Percentiles rank a stretch among this genome's conserved stretches.
Evolutionary conservation across 345 rosid species (phyloP).

Genomic region (Citrus inodora): DNA sequence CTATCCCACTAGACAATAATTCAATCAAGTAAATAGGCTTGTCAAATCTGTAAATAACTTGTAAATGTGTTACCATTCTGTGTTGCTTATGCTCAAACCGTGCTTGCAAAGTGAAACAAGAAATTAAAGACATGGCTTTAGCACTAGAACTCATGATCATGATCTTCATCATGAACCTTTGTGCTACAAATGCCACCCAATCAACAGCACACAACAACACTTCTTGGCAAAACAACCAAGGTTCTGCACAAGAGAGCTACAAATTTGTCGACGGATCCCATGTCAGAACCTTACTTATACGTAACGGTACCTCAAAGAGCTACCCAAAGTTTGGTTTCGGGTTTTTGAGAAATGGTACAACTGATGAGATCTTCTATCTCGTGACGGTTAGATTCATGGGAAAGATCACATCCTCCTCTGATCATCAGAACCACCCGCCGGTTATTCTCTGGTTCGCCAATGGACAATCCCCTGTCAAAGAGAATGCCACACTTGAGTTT

Average conservation of each 20-base stretch:
- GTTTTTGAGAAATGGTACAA: neutral
- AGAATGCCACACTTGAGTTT: constrained; percentile 12
- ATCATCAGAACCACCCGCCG: neutral
- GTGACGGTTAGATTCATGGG: neutral
- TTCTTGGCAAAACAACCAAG: neutral
- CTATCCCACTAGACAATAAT: neutral
- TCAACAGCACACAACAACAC: neutral
- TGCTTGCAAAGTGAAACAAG: neutral
- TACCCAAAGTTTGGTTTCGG: neutral
- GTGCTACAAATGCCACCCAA: neutral
- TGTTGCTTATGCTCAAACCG: neutral
- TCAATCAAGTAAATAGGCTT: neutral
- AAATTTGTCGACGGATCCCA: neutral
- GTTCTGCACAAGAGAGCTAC: neutral
- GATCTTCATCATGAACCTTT: neutral
- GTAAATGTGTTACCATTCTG: neutral
- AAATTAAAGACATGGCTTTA: neutral
- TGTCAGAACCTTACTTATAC: neutral
- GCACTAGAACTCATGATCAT: neutral
- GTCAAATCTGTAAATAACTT: neutral
- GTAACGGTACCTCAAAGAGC: neutral
- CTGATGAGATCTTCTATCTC: neutral
- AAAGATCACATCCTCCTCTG: neutral
- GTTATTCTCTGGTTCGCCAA: constrained; percentile 9
- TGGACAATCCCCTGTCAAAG: constrained; percentile 11